Percentiles rank a stretch among this genome's conserved stretches.
Conservation (phyloP, 2,329 filamentous ascomycete species). For the Atkinsonella texensis region DNA sequence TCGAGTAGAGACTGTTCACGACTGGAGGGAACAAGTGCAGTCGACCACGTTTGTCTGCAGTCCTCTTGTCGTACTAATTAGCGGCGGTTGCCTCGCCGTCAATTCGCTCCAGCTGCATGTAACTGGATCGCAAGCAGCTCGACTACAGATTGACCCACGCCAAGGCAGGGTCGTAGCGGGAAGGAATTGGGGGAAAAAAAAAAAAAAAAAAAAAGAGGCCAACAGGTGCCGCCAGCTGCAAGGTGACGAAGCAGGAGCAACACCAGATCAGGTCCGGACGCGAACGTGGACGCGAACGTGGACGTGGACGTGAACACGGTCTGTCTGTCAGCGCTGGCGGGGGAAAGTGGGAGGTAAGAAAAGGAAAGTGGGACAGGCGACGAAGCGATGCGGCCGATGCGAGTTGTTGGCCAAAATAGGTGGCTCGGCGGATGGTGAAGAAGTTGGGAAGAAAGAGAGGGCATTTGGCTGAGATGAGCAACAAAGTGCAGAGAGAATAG, state of each 20-base stretch:
- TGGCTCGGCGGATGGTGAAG: too few species aligned
- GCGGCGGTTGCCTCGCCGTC: not conserved
- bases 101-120: not conserved
- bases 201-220: not conserved
- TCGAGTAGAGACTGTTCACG: not conserved
- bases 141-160: not conserved
- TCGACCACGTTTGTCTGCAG: not conserved
- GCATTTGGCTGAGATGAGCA: too few species aligned
- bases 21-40: not conserved
- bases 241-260: not conserved
- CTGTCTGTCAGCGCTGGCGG: too few species aligned
- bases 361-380: not conserved
- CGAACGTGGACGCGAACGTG: not conserved
- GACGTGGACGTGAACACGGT: not conserved
- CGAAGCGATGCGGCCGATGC: not conserved
- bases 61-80: not conserved
- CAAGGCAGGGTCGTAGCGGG: not conserved
- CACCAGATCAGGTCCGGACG: not conserved
- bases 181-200: too few species aligned
- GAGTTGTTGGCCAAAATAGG: not conserved
- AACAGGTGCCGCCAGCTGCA: not conserved
- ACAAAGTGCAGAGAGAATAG: too few species aligned
- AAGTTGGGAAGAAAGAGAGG: too few species aligned
- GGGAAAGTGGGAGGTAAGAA: not conserved
- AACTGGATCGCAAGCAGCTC: not conserved